Conservation (phyloP, 2,329 filamentous ascomycete genomes). For the Sclerotiophoma versabilis region DNA sequence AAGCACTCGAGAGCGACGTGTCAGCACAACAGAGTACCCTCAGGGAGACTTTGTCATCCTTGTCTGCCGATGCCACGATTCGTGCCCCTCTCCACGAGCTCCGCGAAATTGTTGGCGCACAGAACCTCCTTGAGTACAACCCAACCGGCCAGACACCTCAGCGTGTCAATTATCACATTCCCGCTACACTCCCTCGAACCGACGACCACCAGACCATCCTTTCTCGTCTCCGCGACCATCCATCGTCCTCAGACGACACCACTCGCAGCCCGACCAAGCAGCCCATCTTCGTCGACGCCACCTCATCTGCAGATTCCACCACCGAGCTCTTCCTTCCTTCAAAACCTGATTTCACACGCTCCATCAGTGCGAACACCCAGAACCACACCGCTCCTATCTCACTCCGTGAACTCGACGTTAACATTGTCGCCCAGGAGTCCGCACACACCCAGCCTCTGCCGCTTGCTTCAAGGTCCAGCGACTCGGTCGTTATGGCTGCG, state of each 20-base stretch:
- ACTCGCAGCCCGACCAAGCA: conserved; percentile 57
- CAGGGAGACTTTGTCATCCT: conserved; percentile 66
- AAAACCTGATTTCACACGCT: conserved; percentile 36
- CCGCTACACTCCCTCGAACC: conserved; percentile 79
- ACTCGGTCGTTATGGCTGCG: conserved; percentile 32
- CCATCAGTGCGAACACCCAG: conserved; percentile 31
- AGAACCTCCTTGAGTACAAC: conserved; percentile 77
- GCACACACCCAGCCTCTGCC: conserved; percentile 41
- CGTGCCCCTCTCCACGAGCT: conserved; percentile 75
- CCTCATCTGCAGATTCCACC: conserved; percentile 46
- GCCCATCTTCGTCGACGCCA: conserved; percentile 61
- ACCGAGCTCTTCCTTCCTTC: conserved; percentile 36
- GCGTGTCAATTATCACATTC: conserved; percentile 82
- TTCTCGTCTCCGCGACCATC: conserved; percentile 53
- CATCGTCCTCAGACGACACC: conserved; percentile 36
- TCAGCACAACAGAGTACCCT: conserved; percentile 66
- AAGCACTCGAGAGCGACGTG: conserved; percentile 73
- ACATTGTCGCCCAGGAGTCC: conserved; percentile 47
- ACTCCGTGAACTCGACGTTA: conserved; percentile 59
- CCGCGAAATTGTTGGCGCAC: conserved; percentile 70
- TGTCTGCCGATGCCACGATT: conserved; percentile 63
- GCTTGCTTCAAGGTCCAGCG: conserved; percentile 42
- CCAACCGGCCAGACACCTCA: conserved; percentile 87
- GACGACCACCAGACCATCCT: conserved; percentile 66
- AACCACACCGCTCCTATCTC: conserved; percentile 38